Evolutionary conservation across 257 asterid genomes (phyloP), one percentile per base, ranked within the genome.

Genomic region (Osmanthus fragrans): DNA sequence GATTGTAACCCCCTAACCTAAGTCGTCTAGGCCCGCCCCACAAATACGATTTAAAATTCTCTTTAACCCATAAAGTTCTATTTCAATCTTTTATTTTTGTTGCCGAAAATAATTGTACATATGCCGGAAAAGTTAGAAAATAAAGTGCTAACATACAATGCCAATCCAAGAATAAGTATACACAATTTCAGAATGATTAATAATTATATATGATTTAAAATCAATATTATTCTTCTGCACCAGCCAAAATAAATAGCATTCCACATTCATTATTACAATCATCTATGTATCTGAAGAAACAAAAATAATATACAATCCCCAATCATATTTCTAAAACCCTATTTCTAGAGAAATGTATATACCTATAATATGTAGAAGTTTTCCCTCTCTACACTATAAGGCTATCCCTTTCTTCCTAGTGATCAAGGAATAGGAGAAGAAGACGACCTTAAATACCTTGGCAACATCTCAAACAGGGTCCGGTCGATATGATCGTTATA

Each of bases 241-340:
- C 92, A 86, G 71, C 89, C 89, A 80, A 86, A 81, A 70, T 81
- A 86, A 73, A 79, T 78, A 70, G 83, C 75, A 82, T 83, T 70
- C 88, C 76, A 80, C 82, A 73, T 86, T 78, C 87, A 63, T 60
- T 82, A 75, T 83, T 73, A 86, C 93, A 91, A 87, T 87, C 89
- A 85, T 82, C 89, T 93, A 91, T 73, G 75, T 85, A 82, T 83
- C 90, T 86, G 89, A 88, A 84, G 80, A 85, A 87, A 78, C 94
- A 90, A 88, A 94, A 92, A 80, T 87, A 92, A 92, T 92, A 90
- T 90, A 94, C 97, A 94, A 88, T 84, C 94, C 87, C 92, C 93
- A 88, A 82, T 83, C 91, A 76, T 76, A 82, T 78, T 64, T 73
- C 83, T 84, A 83, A 83, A 54, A 78, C 51, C 86, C 92, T 85